Percentiles rank a stretch among this genome's conserved stretches.
Conservation (phyloP, 2,329 filamentous ascomycete species). For the Xylariales sp. region DNA sequence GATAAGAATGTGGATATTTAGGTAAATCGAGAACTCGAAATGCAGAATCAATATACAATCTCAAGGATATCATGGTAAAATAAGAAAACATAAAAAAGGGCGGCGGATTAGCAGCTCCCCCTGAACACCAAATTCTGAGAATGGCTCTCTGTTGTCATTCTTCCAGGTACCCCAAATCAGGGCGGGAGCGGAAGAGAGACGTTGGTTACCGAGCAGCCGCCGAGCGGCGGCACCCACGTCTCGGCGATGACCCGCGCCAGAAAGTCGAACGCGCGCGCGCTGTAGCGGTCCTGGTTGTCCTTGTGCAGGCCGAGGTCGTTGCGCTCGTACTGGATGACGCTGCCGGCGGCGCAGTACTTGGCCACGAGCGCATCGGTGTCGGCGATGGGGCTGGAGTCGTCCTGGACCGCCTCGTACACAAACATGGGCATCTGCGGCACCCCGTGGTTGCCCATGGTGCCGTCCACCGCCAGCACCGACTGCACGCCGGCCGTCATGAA, state of each 20-base stretch:
- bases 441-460: constrained; percentile 30
- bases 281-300: too few species aligned
- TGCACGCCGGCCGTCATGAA: constrained; percentile 17
- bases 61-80: too few species aligned
- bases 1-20: too few species aligned
- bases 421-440: constrained; percentile 40
- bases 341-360: constrained; percentile 34
- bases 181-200: too few species aligned
- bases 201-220: too few species aligned
- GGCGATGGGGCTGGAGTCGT: constrained; percentile 37
- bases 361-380: constrained; percentile 39
- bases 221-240: neutral
- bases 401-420: constrained; percentile 40
- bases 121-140: too few species aligned
- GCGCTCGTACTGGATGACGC: constrained; percentile 37
- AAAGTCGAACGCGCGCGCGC: neutral
- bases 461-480: constrained; percentile 18
- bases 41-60: too few species aligned
- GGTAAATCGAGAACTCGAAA: too few species aligned
- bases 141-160: too few species aligned
- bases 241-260: neutral
- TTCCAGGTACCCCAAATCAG: too few species aligned
- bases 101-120: too few species aligned
- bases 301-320: constrained; percentile 41
- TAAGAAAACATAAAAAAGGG: too few species aligned